Evolutionary conservation across 1,284 basidiomycete species (phyloP).

Genomic region (Mycena citricolor): DNA sequence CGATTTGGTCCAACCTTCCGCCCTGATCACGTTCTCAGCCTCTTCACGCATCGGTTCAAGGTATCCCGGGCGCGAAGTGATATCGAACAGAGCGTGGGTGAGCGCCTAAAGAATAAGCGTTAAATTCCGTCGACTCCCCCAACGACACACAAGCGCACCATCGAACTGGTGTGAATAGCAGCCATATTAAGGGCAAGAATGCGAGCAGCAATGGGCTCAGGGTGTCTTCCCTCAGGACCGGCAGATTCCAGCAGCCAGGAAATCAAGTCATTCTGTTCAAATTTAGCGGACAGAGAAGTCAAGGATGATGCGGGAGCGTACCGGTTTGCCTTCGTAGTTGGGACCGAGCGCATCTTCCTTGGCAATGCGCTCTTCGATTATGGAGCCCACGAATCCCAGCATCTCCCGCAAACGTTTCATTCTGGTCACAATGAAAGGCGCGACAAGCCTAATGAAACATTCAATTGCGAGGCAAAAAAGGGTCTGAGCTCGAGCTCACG

Average conservation of each 20-base stretch:
- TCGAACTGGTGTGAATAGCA: slow-evolving; percentile 2
- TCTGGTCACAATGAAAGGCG: too few species aligned
- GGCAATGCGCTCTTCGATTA: slow-evolving; percentile 1
- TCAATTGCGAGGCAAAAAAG: too few species aligned
- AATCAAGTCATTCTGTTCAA: slow-evolving; percentile 8
- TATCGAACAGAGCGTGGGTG: slow-evolving; percentile 36
- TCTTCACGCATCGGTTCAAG: slow-evolving; percentile 46
- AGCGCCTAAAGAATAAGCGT: slow-evolving; percentile 29
- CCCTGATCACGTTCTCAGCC: slow-evolving; percentile 34
- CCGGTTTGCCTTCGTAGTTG: slow-evolving; percentile 6
- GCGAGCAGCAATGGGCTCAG: background rate
- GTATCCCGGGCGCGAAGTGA: slow-evolving; percentile 41
- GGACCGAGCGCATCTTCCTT: slow-evolving; percentile 1
- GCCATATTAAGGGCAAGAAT: background rate
- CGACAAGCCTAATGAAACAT: too few species aligned
- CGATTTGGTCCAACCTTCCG: slow-evolving; percentile 45
- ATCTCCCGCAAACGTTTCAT: too few species aligned
- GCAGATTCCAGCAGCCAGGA: slow-evolving; percentile 1
- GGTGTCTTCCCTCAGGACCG: background rate
- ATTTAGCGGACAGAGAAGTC: too few species aligned
- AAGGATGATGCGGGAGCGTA: background rate
- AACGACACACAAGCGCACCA: background rate
- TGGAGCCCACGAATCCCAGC: too few species aligned
- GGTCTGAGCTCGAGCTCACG: too few species aligned
- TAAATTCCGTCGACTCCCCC: slow-evolving; percentile 19